A percentile compares a stretch with the other conserved stretches of the same genome.
phyloP scores from a whole-genome alignment of 495 filamentous ascomycete genomes.

The Penicillium riverlandense region DNA sequence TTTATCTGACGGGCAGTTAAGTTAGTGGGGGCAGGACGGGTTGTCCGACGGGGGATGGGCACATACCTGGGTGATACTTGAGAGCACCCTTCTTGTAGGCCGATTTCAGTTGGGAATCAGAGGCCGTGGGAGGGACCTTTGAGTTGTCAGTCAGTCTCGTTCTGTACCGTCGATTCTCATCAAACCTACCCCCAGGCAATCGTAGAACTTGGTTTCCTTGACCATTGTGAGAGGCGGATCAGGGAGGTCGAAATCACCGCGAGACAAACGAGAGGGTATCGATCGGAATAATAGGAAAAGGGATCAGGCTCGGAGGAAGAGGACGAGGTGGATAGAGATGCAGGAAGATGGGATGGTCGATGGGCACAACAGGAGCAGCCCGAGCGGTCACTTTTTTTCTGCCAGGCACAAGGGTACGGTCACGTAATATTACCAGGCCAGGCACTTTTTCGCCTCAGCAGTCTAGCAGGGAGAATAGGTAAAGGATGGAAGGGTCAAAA shows the following conservation, averaged over 20 bases:
- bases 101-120: slow-evolving; percentile 75
- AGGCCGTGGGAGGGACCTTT: slow-evolving; percentile 64
- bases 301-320: background rate
- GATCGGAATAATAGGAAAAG: slow-evolving; percentile 2
- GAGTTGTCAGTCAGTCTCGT: no score
- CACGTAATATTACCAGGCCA: slow-evolving; percentile 10
- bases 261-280: slow-evolving; percentile 8
- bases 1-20: slow-evolving; percentile 59
- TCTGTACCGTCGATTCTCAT: background rate
- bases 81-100: slow-evolving; percentile 88
- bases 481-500: no score
- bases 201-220: slow-evolving; percentile 85
- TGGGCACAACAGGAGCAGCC: no score
- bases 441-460: no score
- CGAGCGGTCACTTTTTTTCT: slow-evolving; percentile 4
- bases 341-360: slow-evolving; percentile 7
- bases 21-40: background rate
- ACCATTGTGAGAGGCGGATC: slow-evolving; percentile 57
- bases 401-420: slow-evolving; percentile 16
- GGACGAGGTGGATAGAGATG: slow-evolving; percentile 1
- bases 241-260: background rate
- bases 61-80: slow-evolving; percentile 83
- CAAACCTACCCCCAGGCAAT: slow-evolving; percentile 69
- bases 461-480: no score
- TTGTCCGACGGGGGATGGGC: background rate